Percentiles rank a stretch among this genome's conserved stretches.
Evolutionary conservation across 2,329 filamentous ascomycete species (phyloP).

Genomic region (Venturiaceae sp.): DNA sequence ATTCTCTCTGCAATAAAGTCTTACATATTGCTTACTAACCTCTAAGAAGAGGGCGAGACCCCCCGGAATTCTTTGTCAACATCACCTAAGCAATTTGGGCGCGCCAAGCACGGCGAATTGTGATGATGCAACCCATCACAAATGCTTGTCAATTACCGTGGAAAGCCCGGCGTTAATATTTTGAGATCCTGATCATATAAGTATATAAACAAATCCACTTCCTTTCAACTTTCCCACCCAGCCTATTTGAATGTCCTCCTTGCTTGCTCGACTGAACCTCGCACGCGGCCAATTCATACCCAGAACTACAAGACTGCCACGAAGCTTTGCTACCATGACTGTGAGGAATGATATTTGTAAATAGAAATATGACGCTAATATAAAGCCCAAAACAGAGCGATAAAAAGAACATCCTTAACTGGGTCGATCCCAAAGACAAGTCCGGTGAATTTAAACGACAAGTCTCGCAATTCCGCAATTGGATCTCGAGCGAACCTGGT

Average conservation of each 20-base stretch:
- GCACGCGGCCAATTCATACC: background rate
- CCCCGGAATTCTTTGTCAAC: background rate
- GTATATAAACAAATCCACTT: background rate
- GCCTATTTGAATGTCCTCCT: background rate
- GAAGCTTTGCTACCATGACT: background rate
- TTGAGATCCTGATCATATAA: background rate
- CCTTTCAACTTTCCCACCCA: background rate
- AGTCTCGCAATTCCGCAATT: constrained; percentile 70
- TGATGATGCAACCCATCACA: background rate
- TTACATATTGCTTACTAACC: no score
- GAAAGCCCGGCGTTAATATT: background rate
- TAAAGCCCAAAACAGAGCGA: background rate
- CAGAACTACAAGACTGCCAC: background rate
- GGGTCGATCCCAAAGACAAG: constrained; percentile 69
- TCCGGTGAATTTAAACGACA: constrained; percentile 90
- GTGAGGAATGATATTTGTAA: background rate
- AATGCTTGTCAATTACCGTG: background rate
- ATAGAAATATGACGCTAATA: background rate
- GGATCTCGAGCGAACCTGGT: constrained; percentile 60
- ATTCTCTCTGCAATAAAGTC: no score
- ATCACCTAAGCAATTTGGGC: background rate
- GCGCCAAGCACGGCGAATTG: background rate
- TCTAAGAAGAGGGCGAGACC: no score
- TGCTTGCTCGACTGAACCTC: background rate
- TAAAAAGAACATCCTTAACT: constrained; percentile 56